phyloP scores from a whole-genome alignment of 2,329 filamentous ascomycete genomes.

The Cyphellophora europaea region DNA sequence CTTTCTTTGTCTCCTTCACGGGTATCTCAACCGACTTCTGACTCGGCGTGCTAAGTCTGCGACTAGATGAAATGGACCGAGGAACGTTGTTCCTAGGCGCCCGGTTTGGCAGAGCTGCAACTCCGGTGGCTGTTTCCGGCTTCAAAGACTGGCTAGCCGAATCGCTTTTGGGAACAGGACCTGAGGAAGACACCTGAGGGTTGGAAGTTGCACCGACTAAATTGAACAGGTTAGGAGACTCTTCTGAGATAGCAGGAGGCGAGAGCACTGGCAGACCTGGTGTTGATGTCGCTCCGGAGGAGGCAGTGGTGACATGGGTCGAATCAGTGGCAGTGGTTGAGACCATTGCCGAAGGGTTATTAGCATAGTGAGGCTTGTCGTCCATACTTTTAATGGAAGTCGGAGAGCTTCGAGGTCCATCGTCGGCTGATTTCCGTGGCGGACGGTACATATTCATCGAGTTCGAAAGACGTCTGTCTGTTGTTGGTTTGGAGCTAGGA shows the following conservation, averaged over 20 bases:
- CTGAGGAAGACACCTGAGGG: constrained; percentile 6
- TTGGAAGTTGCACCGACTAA: constrained; percentile 10
- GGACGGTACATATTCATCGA: constrained; percentile 11
- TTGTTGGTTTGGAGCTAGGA: constrained; percentile 28
- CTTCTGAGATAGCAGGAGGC: constrained; percentile 12
- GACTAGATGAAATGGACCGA: constrained; percentile 16
- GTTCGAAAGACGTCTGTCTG: constrained; percentile 15
- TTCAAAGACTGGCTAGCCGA: constrained; percentile 7
- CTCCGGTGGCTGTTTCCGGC: constrained; percentile 4
- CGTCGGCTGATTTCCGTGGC: constrained; percentile 9
- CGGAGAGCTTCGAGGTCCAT: constrained; percentile 14
- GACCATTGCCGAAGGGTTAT: constrained; percentile 8
- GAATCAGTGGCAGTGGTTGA: constrained; percentile 18
- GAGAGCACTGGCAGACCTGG: constrained; percentile 17
- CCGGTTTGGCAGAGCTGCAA: constrained; percentile 11
- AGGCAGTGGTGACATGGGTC: constrained; percentile 17
- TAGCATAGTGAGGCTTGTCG: constrained; percentile 23
- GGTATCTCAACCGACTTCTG: constrained; percentile 15
- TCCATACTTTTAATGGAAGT: constrained; percentile 25
- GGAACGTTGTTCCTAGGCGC: constrained; percentile 11
- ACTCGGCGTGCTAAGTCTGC: constrained; percentile 17
- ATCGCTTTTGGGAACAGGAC: constrained; percentile 7
- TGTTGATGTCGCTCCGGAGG: constrained; percentile 5
- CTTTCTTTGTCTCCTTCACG: constrained; percentile 8
- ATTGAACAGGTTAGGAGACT: constrained; percentile 12